phyloP scores from a whole-genome alignment of 177 flowering plant genomes.

The Tripterygium wilfordii region DNA sequence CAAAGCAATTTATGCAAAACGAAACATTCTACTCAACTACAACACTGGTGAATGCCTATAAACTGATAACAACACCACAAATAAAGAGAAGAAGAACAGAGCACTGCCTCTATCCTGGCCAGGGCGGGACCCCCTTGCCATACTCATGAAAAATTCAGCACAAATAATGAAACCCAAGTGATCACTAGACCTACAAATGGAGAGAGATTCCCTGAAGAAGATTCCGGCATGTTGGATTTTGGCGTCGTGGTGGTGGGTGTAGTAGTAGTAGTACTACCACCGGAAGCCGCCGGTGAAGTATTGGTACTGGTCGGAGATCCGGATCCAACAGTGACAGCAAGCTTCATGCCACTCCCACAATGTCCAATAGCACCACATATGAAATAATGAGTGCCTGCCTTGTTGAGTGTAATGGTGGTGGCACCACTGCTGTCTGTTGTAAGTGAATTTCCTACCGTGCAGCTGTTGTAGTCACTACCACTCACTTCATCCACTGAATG shows the following conservation, averaged over 20 bases:
- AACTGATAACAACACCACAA: background rate
- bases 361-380: constrained; percentile 65
- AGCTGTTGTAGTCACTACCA: constrained; percentile 50
- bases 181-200: constrained; percentile 15
- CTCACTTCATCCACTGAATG: constrained; percentile 80
- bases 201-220: constrained; percentile 20
- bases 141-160: constrained; percentile 9
- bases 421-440: constrained; percentile 46
- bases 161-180: constrained; percentile 7
- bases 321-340: constrained; percentile 40
- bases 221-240: constrained; percentile 5
- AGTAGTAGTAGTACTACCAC: background rate
- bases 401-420: constrained; percentile 54
- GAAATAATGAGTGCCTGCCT: constrained; percentile 66
- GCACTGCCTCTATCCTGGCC: constrained; percentile 62
- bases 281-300: background rate
- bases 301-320: constrained; percentile 1
- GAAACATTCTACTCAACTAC: too few relatives aligned
- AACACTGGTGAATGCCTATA: too few relatives aligned
- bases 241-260: background rate
- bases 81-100: constrained; percentile 8
- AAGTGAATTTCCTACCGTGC: constrained; percentile 51
- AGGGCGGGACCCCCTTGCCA: background rate
- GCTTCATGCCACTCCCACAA: constrained; percentile 68
- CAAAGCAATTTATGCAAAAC: too few relatives aligned